A percentile compares a stretch with the other conserved stretches of the same genome.
Evolutionary conservation across 1,139 yeast species (phyloP).

Genomic region (Kluyveromyces sp.): DNA sequence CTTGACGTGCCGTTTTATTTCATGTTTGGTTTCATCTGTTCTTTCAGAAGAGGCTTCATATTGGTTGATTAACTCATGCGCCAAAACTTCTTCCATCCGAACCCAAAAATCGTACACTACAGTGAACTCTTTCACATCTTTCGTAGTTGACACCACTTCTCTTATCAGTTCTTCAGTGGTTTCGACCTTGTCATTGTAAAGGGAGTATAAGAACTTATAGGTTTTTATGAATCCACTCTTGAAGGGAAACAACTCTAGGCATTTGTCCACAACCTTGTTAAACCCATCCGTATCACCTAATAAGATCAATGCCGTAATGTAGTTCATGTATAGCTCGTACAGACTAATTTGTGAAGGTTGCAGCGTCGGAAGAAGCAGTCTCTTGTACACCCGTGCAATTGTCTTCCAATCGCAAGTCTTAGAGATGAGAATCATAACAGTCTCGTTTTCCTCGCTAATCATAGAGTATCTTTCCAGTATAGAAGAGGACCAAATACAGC

Average conservation of each 20-base stretch:
- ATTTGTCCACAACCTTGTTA: constrained; percentile 35
- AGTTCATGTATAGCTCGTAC: constrained; percentile 40
- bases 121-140: constrained; percentile 57
- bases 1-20: neutral
- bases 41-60: constrained; percentile 33
- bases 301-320: constrained; percentile 40
- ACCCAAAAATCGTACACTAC: constrained; percentile 56
- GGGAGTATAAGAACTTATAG: neutral
- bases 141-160: constrained; percentile 34
- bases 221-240: constrained; percentile 39
- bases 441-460: constrained; percentile 12
- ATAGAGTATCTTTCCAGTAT: constrained; percentile 27
- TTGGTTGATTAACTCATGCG: constrained; percentile 34
- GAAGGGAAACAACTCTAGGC: constrained; percentile 50
- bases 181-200: constrained; percentile 28
- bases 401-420: constrained; percentile 24
- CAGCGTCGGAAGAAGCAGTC: constrained; percentile 31
- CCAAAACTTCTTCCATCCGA: constrained; percentile 51
- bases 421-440: constrained; percentile 28
- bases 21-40: constrained; percentile 40
- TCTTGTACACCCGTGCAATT: constrained; percentile 24
- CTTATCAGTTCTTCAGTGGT: constrained; percentile 39
- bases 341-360: constrained; percentile 35
- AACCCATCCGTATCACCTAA: constrained; percentile 22
- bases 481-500: constrained; percentile 26